phyloP scores from a whole-genome alignment of 2,329 filamentous ascomycete species.

The Xylariomycetidae sp. region DNA sequence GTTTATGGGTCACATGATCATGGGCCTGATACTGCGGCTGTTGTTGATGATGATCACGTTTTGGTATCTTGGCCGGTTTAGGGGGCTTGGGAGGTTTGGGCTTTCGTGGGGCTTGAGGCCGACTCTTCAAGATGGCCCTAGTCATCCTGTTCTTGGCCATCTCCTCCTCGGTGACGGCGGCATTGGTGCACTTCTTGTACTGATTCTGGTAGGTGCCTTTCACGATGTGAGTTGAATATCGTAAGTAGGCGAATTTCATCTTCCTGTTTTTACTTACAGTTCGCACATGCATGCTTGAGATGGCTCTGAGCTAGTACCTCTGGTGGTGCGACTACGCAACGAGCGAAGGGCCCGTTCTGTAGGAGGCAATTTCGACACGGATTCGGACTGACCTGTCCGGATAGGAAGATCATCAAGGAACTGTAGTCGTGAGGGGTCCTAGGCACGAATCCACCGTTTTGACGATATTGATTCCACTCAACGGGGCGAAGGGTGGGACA shows the following conservation, averaged over 20 bases:
- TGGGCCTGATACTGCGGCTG: constrained; percentile 3
- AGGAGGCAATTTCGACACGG: constrained; percentile 23
- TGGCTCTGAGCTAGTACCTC: constrained; percentile 16
- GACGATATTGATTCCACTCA: constrained; percentile 25
- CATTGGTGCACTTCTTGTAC: constrained; percentile 25
- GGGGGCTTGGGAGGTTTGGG: constrained; percentile 5
- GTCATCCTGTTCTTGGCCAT: constrained; percentile 10
- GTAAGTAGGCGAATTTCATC: no score
- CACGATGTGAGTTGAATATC: no score
- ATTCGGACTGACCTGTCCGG: constrained; percentile 23
- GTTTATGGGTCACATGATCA: constrained; percentile 7
- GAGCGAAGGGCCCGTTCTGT: constrained; percentile 22
- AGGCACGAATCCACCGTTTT: constrained; percentile 20
- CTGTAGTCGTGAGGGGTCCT: constrained; percentile 20
- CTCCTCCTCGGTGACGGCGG: constrained; percentile 19
- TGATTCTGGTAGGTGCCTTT: constrained; percentile 25
- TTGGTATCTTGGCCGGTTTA: constrained; percentile 1
- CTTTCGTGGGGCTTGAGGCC: constrained; percentile 8
- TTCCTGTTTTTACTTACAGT: no score
- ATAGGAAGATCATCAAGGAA: constrained; percentile 26
- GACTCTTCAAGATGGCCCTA: constrained; percentile 8
- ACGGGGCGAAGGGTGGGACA: constrained; percentile 19
- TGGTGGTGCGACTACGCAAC: constrained; percentile 21
- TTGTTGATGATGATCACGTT: no score
- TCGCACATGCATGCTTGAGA: constrained; percentile 24